Evolutionary conservation across 331 rosid genomes (phyloP).

Genomic region (Rosa hybrid): DNA sequence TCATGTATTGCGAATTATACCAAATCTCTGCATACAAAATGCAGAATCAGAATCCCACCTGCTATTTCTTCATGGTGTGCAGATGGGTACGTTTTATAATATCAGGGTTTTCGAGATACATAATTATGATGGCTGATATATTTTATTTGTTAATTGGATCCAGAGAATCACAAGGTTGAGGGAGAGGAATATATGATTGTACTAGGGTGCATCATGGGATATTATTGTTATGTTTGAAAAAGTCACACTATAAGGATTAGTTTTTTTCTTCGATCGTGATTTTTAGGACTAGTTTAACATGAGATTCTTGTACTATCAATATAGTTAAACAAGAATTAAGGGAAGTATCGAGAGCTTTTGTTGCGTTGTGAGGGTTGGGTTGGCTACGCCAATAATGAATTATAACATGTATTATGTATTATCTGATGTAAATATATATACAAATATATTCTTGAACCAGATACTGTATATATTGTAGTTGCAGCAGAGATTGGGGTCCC

Average conservation of each 20-base stretch:
- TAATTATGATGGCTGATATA: background rate
- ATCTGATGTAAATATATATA: background rate
- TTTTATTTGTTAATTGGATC: conserved; percentile 23
- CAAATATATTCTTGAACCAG: conserved; percentile 11
- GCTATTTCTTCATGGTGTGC: conserved; percentile 35
- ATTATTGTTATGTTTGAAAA: background rate
- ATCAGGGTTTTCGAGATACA: background rate
- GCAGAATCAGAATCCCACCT: conserved; percentile 52
- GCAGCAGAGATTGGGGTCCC: background rate
- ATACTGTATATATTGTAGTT: background rate
- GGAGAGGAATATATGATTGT: conserved; percentile 29
- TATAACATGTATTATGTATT: background rate
- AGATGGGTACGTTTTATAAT: background rate
- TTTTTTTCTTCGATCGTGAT: background rate
- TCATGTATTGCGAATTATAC: background rate
- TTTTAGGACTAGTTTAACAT: background rate
- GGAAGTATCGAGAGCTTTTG: conserved; percentile 8
- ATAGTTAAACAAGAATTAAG: background rate
- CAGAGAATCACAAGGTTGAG: conserved; percentile 29
- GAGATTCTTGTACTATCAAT: conserved; percentile 9
- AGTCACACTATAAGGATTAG: background rate
- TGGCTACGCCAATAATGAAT: background rate
- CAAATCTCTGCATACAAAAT: conserved; percentile 23
- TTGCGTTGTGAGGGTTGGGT: background rate
- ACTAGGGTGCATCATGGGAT: conserved; percentile 7